Conservation (phyloP, 1,284 basidiomycete species). For the Coriolopsis trogii region DNA sequence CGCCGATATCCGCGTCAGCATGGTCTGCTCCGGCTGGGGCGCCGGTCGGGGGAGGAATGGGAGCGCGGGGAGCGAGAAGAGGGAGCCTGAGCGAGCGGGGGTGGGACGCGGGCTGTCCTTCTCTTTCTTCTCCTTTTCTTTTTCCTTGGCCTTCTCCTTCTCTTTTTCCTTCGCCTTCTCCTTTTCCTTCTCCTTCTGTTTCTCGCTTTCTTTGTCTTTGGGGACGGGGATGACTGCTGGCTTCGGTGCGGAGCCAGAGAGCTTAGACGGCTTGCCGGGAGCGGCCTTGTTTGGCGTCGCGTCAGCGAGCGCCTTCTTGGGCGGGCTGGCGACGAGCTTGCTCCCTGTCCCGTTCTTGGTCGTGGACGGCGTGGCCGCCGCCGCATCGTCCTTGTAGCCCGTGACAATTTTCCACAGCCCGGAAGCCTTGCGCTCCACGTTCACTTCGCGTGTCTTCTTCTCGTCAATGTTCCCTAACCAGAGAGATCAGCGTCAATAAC, state of each 20-base stretch:
- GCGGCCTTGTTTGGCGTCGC: constrained; percentile 9
- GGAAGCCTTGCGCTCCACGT: constrained; percentile 51
- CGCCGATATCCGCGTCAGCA: constrained; percentile 42
- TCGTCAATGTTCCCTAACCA: constrained; percentile 59
- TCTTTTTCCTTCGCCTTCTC: not conserved
- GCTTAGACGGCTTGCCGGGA: constrained; percentile 3
- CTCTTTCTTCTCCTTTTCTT: not conserved
- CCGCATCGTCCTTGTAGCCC: constrained; percentile 39
- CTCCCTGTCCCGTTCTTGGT: constrained; percentile 3
- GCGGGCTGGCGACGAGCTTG: not conserved
- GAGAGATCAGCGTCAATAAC: not conserved
- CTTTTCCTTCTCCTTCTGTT: constrained; percentile 1
- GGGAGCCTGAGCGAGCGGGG: constrained; percentile 9
- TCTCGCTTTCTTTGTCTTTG: constrained; percentile 3
- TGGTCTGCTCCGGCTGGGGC: constrained; percentile 39
- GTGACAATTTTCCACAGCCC: constrained; percentile 56
- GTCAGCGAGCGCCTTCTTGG: constrained; percentile 19
- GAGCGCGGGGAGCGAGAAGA: constrained; percentile 20
- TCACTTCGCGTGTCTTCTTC: constrained; percentile 54
- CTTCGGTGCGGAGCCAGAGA: constrained; percentile 2
- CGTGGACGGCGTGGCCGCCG: not conserved
- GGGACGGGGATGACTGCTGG: not conserved
- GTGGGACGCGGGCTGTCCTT: not conserved
- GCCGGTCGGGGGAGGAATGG: constrained; percentile 17
- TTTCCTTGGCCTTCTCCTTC: constrained; percentile 1